Evolutionary conservation across 495 filamentous ascomycete species (phyloP), one percentile per base, ranked within the genome.

Genomic region (Neurospora sp.): DNA sequence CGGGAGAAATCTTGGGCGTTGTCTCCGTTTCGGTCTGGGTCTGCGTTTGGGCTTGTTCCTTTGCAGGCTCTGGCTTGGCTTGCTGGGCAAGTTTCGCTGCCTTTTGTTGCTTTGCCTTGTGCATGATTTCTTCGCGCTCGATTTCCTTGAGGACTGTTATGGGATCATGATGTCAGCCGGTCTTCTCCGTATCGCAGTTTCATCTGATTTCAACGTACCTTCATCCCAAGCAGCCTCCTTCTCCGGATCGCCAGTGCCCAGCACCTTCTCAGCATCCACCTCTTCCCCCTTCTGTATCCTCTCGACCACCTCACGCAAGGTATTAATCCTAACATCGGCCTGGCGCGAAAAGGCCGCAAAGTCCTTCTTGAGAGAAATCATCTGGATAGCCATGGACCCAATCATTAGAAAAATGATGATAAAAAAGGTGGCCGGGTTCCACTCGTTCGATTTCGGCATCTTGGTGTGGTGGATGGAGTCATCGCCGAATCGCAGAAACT

Each of bases 341-440:
- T 88, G 88, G 68, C 94, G 89, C 74, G 83, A 88, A 74, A 92
- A 95, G 3, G 87, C 87, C 10, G 85, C 84, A 76, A 89, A 93
- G 16, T 94, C 90, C 71, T 91, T 92, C 79, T 89, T 91, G 74
- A 98, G 78, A 8, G 89, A 84, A 72, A 99, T 91, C 87, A 95
- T 90, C 73, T 97, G 91, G 75, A 99, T 97, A 14, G 94, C 90
- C 81, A 98, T 95, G 72, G 93, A 96, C 2, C 96, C 96, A 75
- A 98, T 94, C 73, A 97, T 86, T 48, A 97, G 85, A 76, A 93
- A 94, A 70, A 98, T 94, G 78, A 93, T 83, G 76, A 99, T 96
- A 83, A 91, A 98, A 77, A 94, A 94, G 1, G 93, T 98, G 16
- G 93, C 93, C 2, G 96, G 96, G 75, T 98, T 98, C 93, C 93